Evolutionary conservation across 139 green algal species (phyloP).

Genomic region (Dunaliella sp.): DNA sequence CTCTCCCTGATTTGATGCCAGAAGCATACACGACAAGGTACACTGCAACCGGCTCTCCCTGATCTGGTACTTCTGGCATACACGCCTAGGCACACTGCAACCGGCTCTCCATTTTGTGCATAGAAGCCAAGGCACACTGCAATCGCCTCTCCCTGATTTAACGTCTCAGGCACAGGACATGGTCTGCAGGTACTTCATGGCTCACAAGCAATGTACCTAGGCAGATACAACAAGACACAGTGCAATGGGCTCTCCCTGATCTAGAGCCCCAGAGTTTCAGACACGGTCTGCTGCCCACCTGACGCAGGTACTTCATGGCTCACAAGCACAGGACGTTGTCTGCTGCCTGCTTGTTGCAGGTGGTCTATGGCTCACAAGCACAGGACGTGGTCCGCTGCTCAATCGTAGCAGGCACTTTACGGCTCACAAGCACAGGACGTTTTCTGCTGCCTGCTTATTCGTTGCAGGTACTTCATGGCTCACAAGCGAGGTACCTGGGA

Average conservation of each 20-base stretch:
- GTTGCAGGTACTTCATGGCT: slow-evolving; percentile 2
- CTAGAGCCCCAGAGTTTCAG: no score
- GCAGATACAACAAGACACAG: no score
- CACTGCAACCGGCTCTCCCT: background rate
- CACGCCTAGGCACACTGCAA: background rate
- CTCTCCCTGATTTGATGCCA: no score
- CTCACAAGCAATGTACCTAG: background rate
- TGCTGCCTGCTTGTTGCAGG: background rate
- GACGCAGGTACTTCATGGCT: background rate
- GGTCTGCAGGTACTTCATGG: background rate
- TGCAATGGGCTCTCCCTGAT: no score
- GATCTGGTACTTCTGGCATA: background rate
- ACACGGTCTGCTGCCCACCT: background rate
- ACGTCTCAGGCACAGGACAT: background rate
- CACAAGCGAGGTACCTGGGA: slow-evolving; percentile 2
- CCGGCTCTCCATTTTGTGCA: background rate
- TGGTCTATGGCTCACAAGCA: background rate
- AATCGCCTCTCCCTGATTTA: background rate
- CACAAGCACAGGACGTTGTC: background rate
- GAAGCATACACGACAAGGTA: no score
- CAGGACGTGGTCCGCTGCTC: background rate
- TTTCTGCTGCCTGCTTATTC: background rate
- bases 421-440: background rate
- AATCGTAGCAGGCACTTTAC: background rate
- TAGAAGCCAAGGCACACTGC: background rate